A percentile compares a stretch with the other conserved stretches of the same genome.
These are phyloP conservation scores for Colletotrichum somersetense DNA, from an alignment of 2,329 filamentous ascomycete species.

Conservation along the genomic window DNA sequence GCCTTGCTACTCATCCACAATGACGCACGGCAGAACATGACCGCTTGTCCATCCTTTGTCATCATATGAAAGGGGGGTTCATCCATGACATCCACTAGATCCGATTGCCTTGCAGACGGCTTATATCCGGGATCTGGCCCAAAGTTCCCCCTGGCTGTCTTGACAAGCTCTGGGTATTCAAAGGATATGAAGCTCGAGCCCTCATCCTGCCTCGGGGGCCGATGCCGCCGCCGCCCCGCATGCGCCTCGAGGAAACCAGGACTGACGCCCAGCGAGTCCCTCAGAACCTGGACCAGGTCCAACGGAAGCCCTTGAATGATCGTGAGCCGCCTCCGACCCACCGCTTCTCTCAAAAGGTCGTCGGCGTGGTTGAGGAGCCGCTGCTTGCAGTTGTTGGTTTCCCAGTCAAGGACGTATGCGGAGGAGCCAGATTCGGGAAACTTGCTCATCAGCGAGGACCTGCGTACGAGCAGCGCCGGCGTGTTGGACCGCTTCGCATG, in stretches of 20 bases:
- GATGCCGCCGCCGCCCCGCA: constrained; percentile 45
- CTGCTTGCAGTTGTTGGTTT: constrained; percentile 29
- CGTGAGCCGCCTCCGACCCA: constrained; percentile 38
- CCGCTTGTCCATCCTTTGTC: constrained; percentile 43
- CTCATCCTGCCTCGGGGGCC: constrained; percentile 39
- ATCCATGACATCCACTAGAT: constrained; percentile 43
- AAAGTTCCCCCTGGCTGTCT: constrained; percentile 9
- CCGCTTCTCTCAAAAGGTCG: constrained; percentile 33
- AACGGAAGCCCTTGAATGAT: constrained; percentile 38
- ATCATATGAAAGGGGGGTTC: constrained; percentile 42
- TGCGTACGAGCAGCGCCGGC: constrained; percentile 35
- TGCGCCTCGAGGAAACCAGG: constrained; percentile 51
- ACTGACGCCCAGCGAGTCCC: constrained; percentile 46
- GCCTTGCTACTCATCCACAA: constrained; percentile 49
- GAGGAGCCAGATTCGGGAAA: constrained; percentile 36
- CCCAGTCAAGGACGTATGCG: constrained; percentile 39
- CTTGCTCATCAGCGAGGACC: constrained; percentile 34
- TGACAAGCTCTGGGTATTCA: constrained; percentile 50
- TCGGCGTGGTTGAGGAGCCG: constrained; percentile 36
- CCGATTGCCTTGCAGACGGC: constrained; percentile 26
- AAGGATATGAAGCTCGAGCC: constrained; percentile 43
- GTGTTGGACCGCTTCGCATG: constrained; percentile 37
- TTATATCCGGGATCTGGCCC: constrained; percentile 18
- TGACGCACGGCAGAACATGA: constrained; percentile 51
- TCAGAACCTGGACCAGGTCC: constrained; percentile 43